Percentiles rank a stretch among this genome's conserved stretches.
Evolutionary conservation across 2,329 filamentous ascomycete species (phyloP).

Genomic region (Cercospora nicotianae): DNA sequence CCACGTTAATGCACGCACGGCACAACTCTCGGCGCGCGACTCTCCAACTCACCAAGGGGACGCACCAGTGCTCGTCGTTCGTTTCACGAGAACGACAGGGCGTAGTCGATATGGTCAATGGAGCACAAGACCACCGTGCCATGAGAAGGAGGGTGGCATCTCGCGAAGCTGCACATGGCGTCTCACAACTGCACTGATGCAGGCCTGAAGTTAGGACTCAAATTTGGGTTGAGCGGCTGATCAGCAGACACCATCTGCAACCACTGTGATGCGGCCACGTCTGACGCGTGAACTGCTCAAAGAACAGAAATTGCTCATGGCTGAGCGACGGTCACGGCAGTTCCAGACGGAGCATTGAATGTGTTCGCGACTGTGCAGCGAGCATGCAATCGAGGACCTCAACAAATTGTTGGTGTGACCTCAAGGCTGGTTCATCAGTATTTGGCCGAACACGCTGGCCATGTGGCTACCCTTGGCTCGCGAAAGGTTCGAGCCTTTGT

Average conservation of each 20-base stretch:
- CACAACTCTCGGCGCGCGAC: conserved; percentile 30
- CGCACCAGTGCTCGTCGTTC: background rate
- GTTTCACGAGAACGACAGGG: background rate
- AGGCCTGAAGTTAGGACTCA: background rate
- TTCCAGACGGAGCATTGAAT: background rate
- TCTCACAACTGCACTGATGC: background rate
- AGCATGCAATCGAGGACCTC: background rate
- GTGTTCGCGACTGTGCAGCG: background rate
- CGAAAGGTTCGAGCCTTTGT: background rate
- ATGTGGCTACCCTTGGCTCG: background rate
- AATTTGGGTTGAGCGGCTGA: background rate
- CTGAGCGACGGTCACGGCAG: background rate
- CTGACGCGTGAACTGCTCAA: background rate
- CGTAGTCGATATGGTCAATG: background rate
- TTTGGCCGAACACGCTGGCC: background rate
- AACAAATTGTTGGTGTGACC: background rate
- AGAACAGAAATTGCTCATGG: background rate
- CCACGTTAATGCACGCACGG: conserved; percentile 13
- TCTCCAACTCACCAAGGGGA: conserved; percentile 34
- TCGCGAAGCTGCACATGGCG: background rate
- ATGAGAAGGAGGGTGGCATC: background rate
- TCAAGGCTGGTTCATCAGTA: background rate
- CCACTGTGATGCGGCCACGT: background rate
- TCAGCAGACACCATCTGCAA: background rate
- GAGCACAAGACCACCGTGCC: background rate